Evolutionary conservation across 1,139 yeast genomes (phyloP), one percentile per base, ranked within the genome.

Genomic region (Diutina sp.): DNA sequence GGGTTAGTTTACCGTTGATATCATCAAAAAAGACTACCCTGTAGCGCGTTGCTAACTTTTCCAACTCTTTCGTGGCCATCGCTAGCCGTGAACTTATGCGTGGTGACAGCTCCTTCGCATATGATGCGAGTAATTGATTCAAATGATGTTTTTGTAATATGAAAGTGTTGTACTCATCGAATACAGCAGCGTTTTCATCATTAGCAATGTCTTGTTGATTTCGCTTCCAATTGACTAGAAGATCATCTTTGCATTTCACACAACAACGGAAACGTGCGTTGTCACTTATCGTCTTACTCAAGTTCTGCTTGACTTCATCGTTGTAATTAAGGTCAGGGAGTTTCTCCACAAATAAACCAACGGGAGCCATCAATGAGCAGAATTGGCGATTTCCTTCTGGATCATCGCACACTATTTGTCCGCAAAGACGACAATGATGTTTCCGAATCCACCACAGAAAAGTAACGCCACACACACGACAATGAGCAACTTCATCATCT

Each of bases 351-450:
- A 87, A 67, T 9, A 78, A 68, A 6, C 72, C 67, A 1, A 87
- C 63, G 0, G 91, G 90, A 0, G 89, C 85, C 58, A 83, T 80
- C 63, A 84, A 80, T 0, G 97, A 89, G 67, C 98, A 91, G 9
- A 64, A 61, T 56, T 66, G 62, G 16, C 76, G 61, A 54, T 57
- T 11, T 46, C 57, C 28, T 41, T 51, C 54, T 0, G 78, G 65
- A 63, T 85, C 86, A 47, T 87, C 95, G 70, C 98, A 91, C 0
- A 90, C 90, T 1, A 87, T 80, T 41, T 70, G 66, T 0, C 98
- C 98, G 71, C 98, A 93, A 44, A 89, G 68, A 44, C 96, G 73
- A 66, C 97, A 90, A 66, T 90, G 97, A 66, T 93, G 98, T 62
- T 88, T 90, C 58, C 97, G 74, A 25, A 82, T 66, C 6, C 85